Percentiles rank a stretch among this genome's conserved stretches.
These are phyloP conservation scores for Geosmithia morbida DNA, from an alignment of 2,329 filamentous ascomycete species.

Conservation along the genomic window DNA sequence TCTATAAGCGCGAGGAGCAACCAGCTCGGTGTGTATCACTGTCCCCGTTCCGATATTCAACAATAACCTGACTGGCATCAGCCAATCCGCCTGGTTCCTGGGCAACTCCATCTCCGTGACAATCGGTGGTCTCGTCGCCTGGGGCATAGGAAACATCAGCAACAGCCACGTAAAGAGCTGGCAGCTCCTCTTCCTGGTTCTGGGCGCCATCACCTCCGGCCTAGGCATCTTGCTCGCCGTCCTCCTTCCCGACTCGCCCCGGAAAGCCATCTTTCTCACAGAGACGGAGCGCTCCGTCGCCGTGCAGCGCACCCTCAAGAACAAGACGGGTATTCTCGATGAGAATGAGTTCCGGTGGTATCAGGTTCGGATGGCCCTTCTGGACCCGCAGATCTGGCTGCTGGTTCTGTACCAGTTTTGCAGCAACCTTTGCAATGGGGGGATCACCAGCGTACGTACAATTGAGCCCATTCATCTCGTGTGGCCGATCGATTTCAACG, in stretches of 20 bases:
- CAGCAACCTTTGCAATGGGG: constrained; percentile 41
- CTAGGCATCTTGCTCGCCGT: constrained; percentile 17
- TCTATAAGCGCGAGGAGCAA: constrained; percentile 16
- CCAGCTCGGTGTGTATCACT: constrained; percentile 8
- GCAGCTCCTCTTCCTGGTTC: background rate
- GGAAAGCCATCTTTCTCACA: constrained; percentile 32
- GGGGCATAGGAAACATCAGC: constrained; percentile 3
- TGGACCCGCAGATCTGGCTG: constrained; percentile 39
- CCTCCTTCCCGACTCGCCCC: constrained; percentile 20
- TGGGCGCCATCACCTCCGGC: constrained; percentile 12
- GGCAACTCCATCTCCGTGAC: constrained; percentile 7
- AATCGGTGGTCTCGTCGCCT: constrained; percentile 10
- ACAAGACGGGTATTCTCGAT: constrained; percentile 23
- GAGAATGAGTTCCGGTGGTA: constrained; percentile 25
- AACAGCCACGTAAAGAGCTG: background rate
- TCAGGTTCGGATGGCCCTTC: constrained; percentile 31
- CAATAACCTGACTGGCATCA: too few species aligned
- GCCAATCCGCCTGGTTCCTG: constrained; percentile 11
- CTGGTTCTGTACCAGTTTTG: constrained; percentile 30
- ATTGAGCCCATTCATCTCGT: background rate
- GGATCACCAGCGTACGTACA: constrained; percentile 9
- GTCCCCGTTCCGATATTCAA: too few species aligned
- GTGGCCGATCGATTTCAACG: too few species aligned
- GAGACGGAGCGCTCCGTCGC: constrained; percentile 49
- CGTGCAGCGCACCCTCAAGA: constrained; percentile 50